Evolutionary conservation across 768 basidiomycete species (phyloP).

Genomic region (Thelephora aurantiotincta): DNA sequence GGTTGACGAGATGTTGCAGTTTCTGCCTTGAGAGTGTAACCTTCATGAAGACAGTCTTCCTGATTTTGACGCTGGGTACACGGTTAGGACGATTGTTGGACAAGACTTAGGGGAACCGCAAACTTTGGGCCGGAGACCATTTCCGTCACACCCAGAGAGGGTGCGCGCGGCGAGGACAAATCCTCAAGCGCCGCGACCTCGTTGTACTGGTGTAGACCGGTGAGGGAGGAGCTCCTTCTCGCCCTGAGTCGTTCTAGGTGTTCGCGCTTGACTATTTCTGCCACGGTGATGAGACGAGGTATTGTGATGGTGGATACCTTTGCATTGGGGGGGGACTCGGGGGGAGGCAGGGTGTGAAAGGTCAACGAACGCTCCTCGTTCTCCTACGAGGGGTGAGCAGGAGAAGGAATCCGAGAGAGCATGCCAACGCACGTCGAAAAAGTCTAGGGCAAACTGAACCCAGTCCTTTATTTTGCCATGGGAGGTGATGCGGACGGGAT

Average conservation of each 20-base stretch:
- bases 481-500: conserved; percentile 23
- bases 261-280: conserved; percentile 78
- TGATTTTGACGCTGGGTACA: conserved; percentile 31
- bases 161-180: conserved; percentile 11
- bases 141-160: conserved; percentile 31
- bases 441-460: conserved; percentile 23
- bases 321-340: conserved; percentile 3
- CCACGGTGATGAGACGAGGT: conserved; percentile 60
- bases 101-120: conserved; percentile 1
- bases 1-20: conserved; percentile 18
- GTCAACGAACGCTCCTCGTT: conserved; percentile 34
- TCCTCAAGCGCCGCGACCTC: conserved; percentile 45
- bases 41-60: conserved; percentile 54
- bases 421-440: conserved; percentile 17
- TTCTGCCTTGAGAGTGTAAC: conserved; percentile 42
- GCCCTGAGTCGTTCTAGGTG: conserved; percentile 40
- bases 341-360: conserved; percentile 43
- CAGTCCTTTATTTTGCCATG: conserved; percentile 22
- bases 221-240: conserved; percentile 11
- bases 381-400: conserved; percentile 19
- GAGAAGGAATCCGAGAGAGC: not conserved
- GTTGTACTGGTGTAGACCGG: conserved; percentile 69
- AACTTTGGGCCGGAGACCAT: conserved; percentile 37
- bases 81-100: conserved; percentile 1
- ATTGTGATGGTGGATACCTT: conserved; percentile 17